These are phyloP conservation scores for Pseudomonodictys pantanalensis DNA, from an alignment of 495 filamentous ascomycete genomes.

Conservation along the genomic window DNA sequence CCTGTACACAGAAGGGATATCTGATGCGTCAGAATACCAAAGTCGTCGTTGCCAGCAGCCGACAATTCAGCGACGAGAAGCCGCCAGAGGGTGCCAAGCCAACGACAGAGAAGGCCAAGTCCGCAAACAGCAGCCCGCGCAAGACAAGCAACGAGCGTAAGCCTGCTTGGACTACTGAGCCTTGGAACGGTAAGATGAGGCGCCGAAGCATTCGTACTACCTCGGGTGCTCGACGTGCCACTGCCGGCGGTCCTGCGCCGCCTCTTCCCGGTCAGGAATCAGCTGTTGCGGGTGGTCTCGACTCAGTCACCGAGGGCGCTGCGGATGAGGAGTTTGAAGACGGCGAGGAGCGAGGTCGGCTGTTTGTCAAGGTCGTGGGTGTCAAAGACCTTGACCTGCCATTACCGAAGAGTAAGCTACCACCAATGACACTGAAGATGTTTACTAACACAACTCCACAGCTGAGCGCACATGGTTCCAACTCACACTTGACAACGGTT, in stretches of 20 bases:
- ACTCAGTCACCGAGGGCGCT: slow-evolving; percentile 57
- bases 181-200: slow-evolving; percentile 80
- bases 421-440: background rate
- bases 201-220: slow-evolving; percentile 63
- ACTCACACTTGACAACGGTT: slow-evolving; percentile 91
- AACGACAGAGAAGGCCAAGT: slow-evolving; percentile 42
- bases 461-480: slow-evolving; percentile 90
- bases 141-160: slow-evolving; percentile 64
- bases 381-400: slow-evolving; percentile 93
- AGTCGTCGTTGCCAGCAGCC: slow-evolving; percentile 81
- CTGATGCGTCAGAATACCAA: slow-evolving; percentile 99
- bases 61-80: slow-evolving; percentile 48
- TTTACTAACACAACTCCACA: slow-evolving; percentile 44
- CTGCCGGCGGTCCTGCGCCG: slow-evolving; percentile 62
- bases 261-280: slow-evolving; percentile 87
- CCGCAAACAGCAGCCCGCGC: slow-evolving; percentile 67
- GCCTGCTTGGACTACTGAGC: slow-evolving; percentile 78
- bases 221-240: slow-evolving; percentile 60
- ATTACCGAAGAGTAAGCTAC: slow-evolving; percentile 73
- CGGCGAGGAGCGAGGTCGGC: slow-evolving; percentile 80
- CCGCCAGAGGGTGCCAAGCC: slow-evolving; percentile 8
- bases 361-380: slow-evolving; percentile 96
- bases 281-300: slow-evolving; percentile 62
- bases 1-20: slow-evolving; percentile 74
- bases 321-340: slow-evolving; percentile 63